These are phyloP conservation scores for Vanrija pseudolonga DNA, from an alignment of 1,284 basidiomycete genomes.

Conservation along the genomic window DNA sequence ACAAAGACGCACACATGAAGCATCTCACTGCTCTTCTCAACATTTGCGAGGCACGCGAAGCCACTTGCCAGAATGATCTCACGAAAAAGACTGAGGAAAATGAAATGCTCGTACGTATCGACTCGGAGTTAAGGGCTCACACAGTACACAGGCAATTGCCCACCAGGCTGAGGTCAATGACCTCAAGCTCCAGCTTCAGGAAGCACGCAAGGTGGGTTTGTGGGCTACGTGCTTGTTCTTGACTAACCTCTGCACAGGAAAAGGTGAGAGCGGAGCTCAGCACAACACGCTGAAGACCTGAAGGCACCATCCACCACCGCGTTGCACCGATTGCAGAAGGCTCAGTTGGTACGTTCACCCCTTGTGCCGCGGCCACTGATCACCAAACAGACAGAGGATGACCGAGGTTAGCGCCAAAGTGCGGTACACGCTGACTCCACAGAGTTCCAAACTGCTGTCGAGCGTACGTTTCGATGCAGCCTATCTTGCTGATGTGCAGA, in stretches of 20 bases:
- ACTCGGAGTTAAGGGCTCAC: not conserved
- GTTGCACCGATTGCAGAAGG: not conserved
- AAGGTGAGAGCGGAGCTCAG: not conserved
- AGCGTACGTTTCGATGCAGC: no score
- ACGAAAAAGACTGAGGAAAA: not conserved
- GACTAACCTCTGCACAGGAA: not conserved
- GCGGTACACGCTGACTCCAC: no score
- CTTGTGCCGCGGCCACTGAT: not conserved
- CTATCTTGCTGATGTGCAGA: no score
- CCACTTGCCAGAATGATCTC: not conserved
- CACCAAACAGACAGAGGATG: not conserved
- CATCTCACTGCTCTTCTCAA: not conserved
- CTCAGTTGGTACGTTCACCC: not conserved
- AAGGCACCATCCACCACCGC: not conserved
- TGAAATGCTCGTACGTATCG: not conserved
- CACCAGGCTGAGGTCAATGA: not conserved
- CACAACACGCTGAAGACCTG: not conserved
- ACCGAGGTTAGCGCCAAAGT: not conserved
- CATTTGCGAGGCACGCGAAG: not conserved
- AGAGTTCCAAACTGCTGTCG: no score
- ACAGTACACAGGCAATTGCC: not conserved
- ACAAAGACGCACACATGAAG: not conserved
- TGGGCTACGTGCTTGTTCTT: not conserved
- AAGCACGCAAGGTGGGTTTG: no score
- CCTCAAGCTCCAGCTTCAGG: not conserved